phyloP scores from a whole-genome alignment of 2,329 filamentous ascomycete genomes.

The Fusarium globosum region DNA sequence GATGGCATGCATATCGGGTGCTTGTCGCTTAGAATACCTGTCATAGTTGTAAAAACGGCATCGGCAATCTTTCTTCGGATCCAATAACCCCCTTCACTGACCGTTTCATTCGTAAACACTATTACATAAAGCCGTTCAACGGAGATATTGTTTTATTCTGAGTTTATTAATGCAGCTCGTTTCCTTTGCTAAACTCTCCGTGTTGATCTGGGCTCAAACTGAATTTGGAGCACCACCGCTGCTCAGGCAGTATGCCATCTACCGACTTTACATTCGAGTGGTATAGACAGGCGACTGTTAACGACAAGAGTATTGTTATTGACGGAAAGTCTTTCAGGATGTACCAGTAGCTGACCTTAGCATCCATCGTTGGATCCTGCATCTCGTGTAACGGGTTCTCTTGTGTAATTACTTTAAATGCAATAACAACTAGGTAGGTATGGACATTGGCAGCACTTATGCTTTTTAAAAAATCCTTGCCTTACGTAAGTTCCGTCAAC shows the following conservation, averaged over 20 bases:
- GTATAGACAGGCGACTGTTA: not conserved
- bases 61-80: not conserved
- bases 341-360: not conserved
- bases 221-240: not conserved
- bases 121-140: not conserved
- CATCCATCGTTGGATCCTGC: not conserved
- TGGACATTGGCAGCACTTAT: not conserved
- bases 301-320: not conserved
- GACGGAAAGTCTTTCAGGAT: not conserved
- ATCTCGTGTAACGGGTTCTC: not conserved
- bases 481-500: not conserved
- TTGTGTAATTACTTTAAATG: not conserved
- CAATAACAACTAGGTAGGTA: not conserved
- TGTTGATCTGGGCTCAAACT: not conserved
- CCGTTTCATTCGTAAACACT: not conserved
- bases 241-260: not conserved
- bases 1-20: not conserved
- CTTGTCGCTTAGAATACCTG: not conserved
- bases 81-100: not conserved
- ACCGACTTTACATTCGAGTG: not conserved
- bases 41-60: not conserved
- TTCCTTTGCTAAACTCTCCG: not conserved
- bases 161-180: not conserved
- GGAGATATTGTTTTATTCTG: not conserved
- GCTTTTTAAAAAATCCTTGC: not conserved